Evolutionary conservation across 176 grass and related monocot genomes (phyloP), one percentile per base, ranked within the genome.

Genomic region (Carex scoparia): DNA sequence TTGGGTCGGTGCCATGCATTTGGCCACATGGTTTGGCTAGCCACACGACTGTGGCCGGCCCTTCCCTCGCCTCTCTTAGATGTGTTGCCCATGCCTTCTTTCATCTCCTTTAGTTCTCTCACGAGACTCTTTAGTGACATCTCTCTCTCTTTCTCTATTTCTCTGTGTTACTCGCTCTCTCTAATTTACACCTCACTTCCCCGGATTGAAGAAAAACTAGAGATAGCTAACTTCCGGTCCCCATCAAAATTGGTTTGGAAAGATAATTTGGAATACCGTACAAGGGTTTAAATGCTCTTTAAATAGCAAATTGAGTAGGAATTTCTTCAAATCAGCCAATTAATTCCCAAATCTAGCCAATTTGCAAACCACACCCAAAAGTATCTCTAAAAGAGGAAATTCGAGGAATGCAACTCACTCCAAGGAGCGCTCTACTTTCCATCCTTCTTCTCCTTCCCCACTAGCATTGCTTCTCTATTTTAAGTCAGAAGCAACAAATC

Each of bases 81-180:
- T 80, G 87, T 95, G 93, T 86, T 95, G 64, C 93, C 96, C 33
- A 91, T 88, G 40, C 93, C 91, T 73, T 93, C 96, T 74, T 90
- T 90, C 93, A 93, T 95, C 87, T 98, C 95, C 91, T 90, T 99
- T 16, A 99, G 87, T 81, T 99, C 91, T 35, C 90, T 83, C 57
- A 95, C 93, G 53, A 99, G 90, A 88, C 85, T 94, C 81, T 90
- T 99, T 31, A 95, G 86, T 85, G 96, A 93, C 96, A 99, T 99
- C 82, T 88, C 66, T 88, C 81, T 33, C 81, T 80, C 57, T 76
- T 79, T 46, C 56, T 64, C 58, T 37, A 99, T 99, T 75, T 88
- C 66, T 88, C 81, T 40, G 38, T 40, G 4, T 28, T 0, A 2
- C 75, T 53, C 51, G 0, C 18, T 57, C 32, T 61, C 15, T 63